A percentile compares a stretch with the other conserved stretches of the same genome.
These are phyloP conservation scores for Conticribra guillardii DNA, from an alignment of 108 stramenopile species.

Conservation along the genomic window DNA sequence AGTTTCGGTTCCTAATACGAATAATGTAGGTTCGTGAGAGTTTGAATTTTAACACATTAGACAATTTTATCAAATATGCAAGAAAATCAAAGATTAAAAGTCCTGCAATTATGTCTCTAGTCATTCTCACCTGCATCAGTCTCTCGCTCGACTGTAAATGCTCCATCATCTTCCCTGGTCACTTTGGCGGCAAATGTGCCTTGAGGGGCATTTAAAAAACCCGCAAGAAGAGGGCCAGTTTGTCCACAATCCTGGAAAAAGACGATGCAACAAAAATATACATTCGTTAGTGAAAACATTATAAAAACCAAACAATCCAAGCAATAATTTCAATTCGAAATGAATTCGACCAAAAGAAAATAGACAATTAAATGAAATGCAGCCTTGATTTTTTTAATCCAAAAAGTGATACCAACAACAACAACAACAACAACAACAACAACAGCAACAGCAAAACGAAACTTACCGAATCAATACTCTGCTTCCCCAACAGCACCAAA, in stretches of 20 bases:
- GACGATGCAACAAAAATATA: neutral
- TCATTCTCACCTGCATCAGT: slow-evolving; percentile 88
- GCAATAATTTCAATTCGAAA: too few species aligned
- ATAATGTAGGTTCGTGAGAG: neutral
- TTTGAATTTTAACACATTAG: too few species aligned
- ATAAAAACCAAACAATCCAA: too few species aligned
- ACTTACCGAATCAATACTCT: slow-evolving; percentile 93
- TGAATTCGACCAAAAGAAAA: too few species aligned
- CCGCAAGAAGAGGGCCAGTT: slow-evolving; percentile 93
- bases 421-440: slow-evolving; percentile 3
- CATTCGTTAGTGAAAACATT: neutral
- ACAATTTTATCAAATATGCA: neutral
- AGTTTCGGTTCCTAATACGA: slow-evolving; percentile 70
- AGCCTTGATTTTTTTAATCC: too few species aligned
- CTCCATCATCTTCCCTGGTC: slow-evolving; percentile 66
- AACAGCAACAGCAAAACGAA: slow-evolving; percentile 20
- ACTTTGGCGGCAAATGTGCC: slow-evolving; percentile 97
- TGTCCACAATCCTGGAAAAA: slow-evolving; percentile 76
- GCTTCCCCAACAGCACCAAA: slow-evolving; percentile 97
- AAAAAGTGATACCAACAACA: neutral
- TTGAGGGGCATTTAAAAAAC: slow-evolving; percentile 94
- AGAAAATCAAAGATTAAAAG: slow-evolving; percentile 46
- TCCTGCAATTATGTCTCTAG: too few species aligned
- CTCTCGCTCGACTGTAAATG: slow-evolving; percentile 90
- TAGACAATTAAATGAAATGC: too few species aligned